Evolutionary conservation across 2,329 filamentous ascomycete genomes (phyloP).

Genomic region (Fusarium sp.): DNA sequence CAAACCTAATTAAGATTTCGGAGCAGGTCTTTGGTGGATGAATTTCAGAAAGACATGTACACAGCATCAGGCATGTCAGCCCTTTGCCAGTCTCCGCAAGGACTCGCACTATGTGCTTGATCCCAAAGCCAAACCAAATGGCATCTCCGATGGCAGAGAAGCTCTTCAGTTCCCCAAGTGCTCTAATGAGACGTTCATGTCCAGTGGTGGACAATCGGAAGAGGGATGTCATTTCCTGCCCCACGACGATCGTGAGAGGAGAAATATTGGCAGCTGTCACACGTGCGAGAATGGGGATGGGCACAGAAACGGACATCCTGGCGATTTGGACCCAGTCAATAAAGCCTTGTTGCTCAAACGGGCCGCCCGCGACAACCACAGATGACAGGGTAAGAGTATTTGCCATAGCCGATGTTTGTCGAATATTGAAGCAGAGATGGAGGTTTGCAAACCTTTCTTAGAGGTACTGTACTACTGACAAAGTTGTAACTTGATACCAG

Average conservation of each 20-base stretch:
- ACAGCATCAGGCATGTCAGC: accelerated
- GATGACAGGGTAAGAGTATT: neutral
- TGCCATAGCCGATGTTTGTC: neutral
- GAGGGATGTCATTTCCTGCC: neutral
- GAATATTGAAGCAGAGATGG: accelerated
- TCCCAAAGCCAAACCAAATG: accelerated
- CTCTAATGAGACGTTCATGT: accelerated
- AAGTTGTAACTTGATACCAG: accelerated
- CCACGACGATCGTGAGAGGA: accelerated
- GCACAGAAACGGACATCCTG: accelerated
- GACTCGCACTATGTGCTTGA: neutral
- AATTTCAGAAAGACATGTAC: neutral
- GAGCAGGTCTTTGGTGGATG: accelerated
- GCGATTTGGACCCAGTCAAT: neutral
- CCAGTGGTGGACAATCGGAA: neutral
- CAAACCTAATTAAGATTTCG: accelerated
- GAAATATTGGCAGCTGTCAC: neutral
- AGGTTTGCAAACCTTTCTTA: neutral
- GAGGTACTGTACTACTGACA: neutral
- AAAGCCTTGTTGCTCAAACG: neutral
- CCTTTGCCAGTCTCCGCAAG: neutral
- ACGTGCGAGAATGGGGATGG: neutral
- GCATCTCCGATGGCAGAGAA: neutral
- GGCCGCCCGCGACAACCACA: accelerated
- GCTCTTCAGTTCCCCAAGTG: accelerated